Evolutionary conservation across 208 protist genomes (phyloP).

Genomic region (Trypanosoma melophagium): DNA sequence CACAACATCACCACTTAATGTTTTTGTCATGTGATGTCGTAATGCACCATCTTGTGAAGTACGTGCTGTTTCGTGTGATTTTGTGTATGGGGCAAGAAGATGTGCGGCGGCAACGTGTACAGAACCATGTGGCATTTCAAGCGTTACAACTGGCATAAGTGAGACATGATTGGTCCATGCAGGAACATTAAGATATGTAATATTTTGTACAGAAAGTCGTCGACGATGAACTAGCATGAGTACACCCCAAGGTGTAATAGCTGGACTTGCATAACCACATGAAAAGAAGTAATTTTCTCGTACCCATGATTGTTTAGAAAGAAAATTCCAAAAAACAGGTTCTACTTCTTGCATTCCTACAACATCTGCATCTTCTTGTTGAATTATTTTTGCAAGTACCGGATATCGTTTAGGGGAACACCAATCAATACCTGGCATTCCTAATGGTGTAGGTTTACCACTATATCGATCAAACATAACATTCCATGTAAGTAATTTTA

Average conservation of each 20-base stretch:
- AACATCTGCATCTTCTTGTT: constrained; percentile 78
- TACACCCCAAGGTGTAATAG: constrained; percentile 81
- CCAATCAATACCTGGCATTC: constrained; percentile 91
- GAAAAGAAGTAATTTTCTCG: constrained; percentile 77
- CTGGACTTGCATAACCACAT: constrained; percentile 47
- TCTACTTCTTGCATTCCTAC: constrained; percentile 92
- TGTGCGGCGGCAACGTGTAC: constrained; percentile 65
- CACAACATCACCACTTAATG: constrained; percentile 51
- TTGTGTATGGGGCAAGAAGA: constrained; percentile 82
- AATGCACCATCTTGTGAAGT: constrained; percentile 73
- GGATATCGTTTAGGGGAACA: constrained; percentile 87
- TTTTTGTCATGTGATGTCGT: constrained; percentile 54
- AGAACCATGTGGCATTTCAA: constrained; percentile 36
- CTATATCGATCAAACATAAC: constrained; percentile 92
- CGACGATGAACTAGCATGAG: constrained; percentile 72
- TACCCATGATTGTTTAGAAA: constrained; percentile 71
- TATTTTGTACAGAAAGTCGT: constrained; percentile 38
- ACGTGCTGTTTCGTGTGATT: constrained; percentile 65
- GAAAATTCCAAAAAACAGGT: constrained; percentile 66
- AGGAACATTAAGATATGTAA: constrained; percentile 82
- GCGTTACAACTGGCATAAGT: constrained; percentile 74
- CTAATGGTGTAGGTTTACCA: constrained; percentile 83
- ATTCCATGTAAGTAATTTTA: constrained; percentile 88
- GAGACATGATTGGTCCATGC: constrained; percentile 86
- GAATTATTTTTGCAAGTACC: constrained; percentile 75